These are phyloP conservation scores for Ceratocystis colombiana DNA, from an alignment of 2,329 filamentous ascomycete genomes.

Conservation along the genomic window DNA sequence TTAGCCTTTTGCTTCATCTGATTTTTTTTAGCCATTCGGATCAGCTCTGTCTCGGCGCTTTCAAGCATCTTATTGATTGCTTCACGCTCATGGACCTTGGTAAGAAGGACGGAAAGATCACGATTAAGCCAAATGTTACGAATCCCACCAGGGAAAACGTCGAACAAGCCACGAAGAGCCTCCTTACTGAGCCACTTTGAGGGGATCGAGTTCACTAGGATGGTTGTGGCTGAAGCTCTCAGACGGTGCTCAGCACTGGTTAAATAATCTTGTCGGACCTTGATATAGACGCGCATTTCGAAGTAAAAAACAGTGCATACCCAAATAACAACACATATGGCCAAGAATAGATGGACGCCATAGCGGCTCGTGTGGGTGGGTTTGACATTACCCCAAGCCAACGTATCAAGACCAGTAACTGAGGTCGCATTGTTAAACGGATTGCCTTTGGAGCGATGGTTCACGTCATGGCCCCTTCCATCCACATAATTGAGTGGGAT, in stretches of 20 bases:
- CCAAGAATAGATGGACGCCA: conserved; percentile 75
- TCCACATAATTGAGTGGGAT: conserved; percentile 73
- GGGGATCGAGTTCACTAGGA: conserved; percentile 84
- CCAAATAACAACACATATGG: conserved; percentile 67
- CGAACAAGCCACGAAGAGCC: conserved; percentile 72
- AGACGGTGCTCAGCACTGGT: conserved; percentile 92
- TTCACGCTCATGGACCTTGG: conserved; percentile 71
- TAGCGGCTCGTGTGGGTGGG: conserved; percentile 56
- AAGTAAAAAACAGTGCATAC: conserved; percentile 79
- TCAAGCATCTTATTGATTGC: conserved; percentile 64
- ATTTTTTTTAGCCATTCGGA: conserved; percentile 67
- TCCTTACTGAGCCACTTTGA: conserved; percentile 80
- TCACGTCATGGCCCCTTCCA: conserved; percentile 51
- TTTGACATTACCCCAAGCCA: conserved; percentile 81
- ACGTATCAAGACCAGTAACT: conserved; percentile 60
- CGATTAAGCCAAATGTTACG: conserved; percentile 95
- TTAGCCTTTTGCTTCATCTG: conserved; percentile 59
- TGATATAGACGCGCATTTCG: conserved; percentile 79
- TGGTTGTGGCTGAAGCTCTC: conserved; percentile 86
- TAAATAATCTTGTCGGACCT: conserved; percentile 85
- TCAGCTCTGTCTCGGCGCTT: conserved; percentile 70
- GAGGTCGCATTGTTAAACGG: conserved; percentile 27
- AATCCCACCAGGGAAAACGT: conserved; percentile 91
- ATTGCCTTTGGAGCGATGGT: conserved; percentile 29
- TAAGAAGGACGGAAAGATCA: conserved; percentile 69